These are phyloP conservation scores for Aureobasidium mangrovei DNA, from an alignment of 2,329 filamentous ascomycete species.

Conservation along the genomic window DNA sequence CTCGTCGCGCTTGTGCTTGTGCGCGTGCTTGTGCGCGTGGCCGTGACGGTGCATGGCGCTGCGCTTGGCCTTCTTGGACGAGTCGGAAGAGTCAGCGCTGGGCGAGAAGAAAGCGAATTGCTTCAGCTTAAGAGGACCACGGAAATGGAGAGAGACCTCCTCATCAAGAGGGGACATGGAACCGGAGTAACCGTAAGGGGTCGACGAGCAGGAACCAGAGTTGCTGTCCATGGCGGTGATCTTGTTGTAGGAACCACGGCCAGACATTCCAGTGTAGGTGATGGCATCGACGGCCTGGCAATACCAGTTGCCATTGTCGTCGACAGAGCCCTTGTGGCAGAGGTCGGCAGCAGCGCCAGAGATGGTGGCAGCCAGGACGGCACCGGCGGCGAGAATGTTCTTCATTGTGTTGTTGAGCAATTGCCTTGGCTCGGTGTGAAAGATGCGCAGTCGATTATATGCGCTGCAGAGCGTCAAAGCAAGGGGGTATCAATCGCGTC, in stretches of 20 bases:
- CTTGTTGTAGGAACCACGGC: slow-evolving; percentile 51
- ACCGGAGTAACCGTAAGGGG: slow-evolving; percentile 48
- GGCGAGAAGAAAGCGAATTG: slow-evolving; percentile 61
- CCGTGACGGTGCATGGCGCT: slow-evolving; percentile 25
- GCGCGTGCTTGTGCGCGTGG: slow-evolving; percentile 33
- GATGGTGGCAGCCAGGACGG: slow-evolving; percentile 16
- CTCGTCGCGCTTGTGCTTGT: slow-evolving; percentile 36
- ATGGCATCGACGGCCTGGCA: slow-evolving; percentile 58
- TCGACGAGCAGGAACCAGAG: slow-evolving; percentile 48
- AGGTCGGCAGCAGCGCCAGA: slow-evolving; percentile 18
- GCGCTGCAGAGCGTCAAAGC: slow-evolving; percentile 7
- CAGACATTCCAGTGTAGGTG: slow-evolving; percentile 47
- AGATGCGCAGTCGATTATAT: slow-evolving; percentile 8
- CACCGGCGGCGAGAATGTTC: slow-evolving; percentile 13
- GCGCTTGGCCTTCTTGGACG: slow-evolving; percentile 31
- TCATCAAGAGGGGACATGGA: slow-evolving; percentile 59
- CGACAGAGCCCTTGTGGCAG: slow-evolving; percentile 23
- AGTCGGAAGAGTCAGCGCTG: slow-evolving; percentile 22
- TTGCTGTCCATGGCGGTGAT: slow-evolving; percentile 51
- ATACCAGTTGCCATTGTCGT: slow-evolving; percentile 52
- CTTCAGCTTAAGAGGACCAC: slow-evolving; percentile 59
- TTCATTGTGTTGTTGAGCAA: slow-evolving; percentile 13
- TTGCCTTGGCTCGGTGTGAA: neutral
- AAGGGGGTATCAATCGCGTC: slow-evolving; percentile 14
- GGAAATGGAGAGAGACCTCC: slow-evolving; percentile 63